Evolutionary conservation across 495 filamentous ascomycete genomes (phyloP).

Genomic region (Talaromyces adpressus): DNA sequence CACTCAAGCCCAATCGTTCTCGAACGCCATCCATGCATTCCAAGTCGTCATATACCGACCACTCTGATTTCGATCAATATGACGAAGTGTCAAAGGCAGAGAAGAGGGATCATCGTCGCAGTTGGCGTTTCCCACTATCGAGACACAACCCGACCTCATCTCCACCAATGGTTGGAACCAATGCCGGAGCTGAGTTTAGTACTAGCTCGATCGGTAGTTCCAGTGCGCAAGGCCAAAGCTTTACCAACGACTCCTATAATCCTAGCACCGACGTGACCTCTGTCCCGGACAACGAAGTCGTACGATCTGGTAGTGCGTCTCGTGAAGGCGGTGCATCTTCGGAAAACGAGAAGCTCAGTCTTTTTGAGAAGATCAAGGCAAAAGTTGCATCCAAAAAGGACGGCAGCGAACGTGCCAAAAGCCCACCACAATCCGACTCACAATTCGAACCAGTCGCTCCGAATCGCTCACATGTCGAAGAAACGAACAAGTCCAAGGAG

Average conservation of each 20-base stretch:
- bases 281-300: conserved; percentile 10
- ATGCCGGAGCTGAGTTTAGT: conserved; percentile 60
- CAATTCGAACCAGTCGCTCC: not conserved
- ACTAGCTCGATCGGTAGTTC: conserved; percentile 61
- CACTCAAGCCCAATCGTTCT: conserved; percentile 56
- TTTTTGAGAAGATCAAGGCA: conserved; percentile 76
- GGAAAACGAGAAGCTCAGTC: conserved; percentile 57
- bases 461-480: not conserved
- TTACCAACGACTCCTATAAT: conserved; percentile 48
- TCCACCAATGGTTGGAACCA: conserved; percentile 46
- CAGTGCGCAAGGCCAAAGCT: conserved; percentile 41
- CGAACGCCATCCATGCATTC: conserved; percentile 63
- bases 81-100: conserved; percentile 56
- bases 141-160: conserved; percentile 45
- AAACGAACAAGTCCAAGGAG: not conserved
- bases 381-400: conserved; percentile 77
- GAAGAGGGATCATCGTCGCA: conserved; percentile 51
- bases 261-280: conserved; percentile 27
- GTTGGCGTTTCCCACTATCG: conserved; percentile 64
- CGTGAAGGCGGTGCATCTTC: conserved; percentile 29
- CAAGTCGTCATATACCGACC: conserved; percentile 67
- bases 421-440: conserved; percentile 35
- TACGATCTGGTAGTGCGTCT: conserved; percentile 13
- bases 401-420: conserved; percentile 49
- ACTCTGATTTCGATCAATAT: conserved; percentile 66